Conservation (phyloP, 2,329 filamentous ascomycete species). For the Rhinocladiella similis region DNA sequence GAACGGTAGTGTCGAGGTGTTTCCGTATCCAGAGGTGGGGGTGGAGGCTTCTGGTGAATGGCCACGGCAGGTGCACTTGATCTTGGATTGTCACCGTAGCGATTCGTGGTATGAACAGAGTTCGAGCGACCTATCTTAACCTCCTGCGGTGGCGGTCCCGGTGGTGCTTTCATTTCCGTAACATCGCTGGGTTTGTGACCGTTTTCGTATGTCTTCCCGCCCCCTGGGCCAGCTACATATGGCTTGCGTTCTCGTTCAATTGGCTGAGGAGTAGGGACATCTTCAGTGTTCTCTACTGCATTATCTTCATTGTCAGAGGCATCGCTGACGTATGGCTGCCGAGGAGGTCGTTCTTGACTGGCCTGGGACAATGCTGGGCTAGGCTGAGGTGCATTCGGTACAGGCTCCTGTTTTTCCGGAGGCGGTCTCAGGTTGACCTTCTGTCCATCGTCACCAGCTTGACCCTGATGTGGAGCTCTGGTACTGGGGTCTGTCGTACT, state of each 20-base stretch:
- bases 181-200: conserved; percentile 29
- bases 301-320: neutral
- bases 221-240: conserved; percentile 60
- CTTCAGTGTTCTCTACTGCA: conserved; percentile 40
- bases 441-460: conserved; percentile 19
- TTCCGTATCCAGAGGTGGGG: conserved; percentile 20
- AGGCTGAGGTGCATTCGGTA: neutral
- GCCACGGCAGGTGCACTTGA: conserved; percentile 16
- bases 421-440: conserved; percentile 29
- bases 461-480: conserved; percentile 20
- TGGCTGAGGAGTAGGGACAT: conserved; percentile 45
- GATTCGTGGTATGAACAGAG: conserved; percentile 15
- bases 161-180: conserved; percentile 11
- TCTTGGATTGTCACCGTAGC: conserved; percentile 6
- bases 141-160: conserved; percentile 11
- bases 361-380: conserved; percentile 32
- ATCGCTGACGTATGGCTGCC: conserved; percentile 14
- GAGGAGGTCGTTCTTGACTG: conserved; percentile 36
- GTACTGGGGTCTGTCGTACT: conserved; percentile 36
- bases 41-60: conserved; percentile 26
- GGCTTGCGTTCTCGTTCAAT: conserved; percentile 68
- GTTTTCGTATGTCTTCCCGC: conserved; percentile 56
- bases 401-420: conserved; percentile 9
- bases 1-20: conserved; percentile 19
- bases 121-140: conserved; percentile 14